Evolutionary conservation across 106 monocot species (phyloP).

Genomic region (Acorus gramineus): DNA sequence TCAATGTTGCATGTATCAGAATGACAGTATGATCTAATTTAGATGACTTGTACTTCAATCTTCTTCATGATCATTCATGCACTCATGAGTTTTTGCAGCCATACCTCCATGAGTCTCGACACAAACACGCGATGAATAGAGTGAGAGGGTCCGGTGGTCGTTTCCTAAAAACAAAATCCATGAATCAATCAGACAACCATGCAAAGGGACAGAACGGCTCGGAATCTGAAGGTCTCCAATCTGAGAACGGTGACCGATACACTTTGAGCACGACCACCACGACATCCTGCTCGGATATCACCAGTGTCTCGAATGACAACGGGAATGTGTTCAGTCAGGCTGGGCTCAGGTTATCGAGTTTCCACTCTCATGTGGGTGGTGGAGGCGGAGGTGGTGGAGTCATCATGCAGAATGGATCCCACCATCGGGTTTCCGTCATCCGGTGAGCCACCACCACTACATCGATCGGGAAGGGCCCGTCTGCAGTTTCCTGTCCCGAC

Average conservation of each 20-base stretch:
- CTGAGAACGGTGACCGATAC: not conserved
- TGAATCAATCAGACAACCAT: slow-evolving; percentile 5
- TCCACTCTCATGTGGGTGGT: not conserved
- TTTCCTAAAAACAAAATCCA: slow-evolving; percentile 26
- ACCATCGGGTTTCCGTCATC: slow-evolving; percentile 11
- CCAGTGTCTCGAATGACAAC: slow-evolving; percentile 7
- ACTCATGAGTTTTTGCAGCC: slow-evolving; percentile 10
- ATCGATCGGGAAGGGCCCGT: not conserved
- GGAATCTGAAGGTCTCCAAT: slow-evolving; percentile 1
- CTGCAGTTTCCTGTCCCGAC: slow-evolving; percentile 1
- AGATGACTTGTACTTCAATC: too few relatives aligned
- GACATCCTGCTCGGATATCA: slow-evolving; percentile 13
- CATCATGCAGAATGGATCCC: slow-evolving; percentile 7
- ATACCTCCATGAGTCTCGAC: slow-evolving; percentile 35
- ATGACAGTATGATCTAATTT: too few relatives aligned
- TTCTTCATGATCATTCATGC: too few relatives aligned
- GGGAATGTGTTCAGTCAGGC: slow-evolving; percentile 13
- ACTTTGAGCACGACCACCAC: slow-evolving; percentile 5
- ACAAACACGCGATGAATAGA: slow-evolving; percentile 36
- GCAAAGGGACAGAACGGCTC: not conserved
- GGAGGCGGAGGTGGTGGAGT: not conserved
- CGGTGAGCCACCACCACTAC: slow-evolving; percentile 6
- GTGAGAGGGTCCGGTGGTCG: slow-evolving; percentile 32
- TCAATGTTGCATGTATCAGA: too few relatives aligned
- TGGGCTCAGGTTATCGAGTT: slow-evolving; percentile 14